Evolutionary conservation across 805 yeast species (phyloP).

Genomic region (Kregervanrija fluxuum): DNA sequence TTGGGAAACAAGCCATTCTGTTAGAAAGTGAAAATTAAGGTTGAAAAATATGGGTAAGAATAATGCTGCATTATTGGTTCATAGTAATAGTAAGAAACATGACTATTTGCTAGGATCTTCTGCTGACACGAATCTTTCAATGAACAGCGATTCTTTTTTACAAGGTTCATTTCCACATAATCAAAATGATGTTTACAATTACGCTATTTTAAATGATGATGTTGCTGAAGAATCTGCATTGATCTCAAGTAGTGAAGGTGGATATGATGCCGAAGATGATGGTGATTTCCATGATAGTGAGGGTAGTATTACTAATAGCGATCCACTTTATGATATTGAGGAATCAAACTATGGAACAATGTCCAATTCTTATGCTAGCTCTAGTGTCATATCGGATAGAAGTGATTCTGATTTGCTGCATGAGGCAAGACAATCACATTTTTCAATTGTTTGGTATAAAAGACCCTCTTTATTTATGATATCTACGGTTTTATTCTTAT

Average conservation of each 20-base stretch:
- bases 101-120: constrained; percentile 6
- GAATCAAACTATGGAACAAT: too few relatives aligned
- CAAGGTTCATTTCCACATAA: not conserved
- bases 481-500: constrained; percentile 34
- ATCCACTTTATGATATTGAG: too few relatives aligned
- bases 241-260: constrained; percentile 14
- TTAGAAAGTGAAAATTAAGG: too few relatives aligned
- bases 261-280: constrained; percentile 23
- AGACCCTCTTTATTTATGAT: constrained; percentile 53
- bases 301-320: too few relatives aligned
- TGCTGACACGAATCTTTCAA: constrained; percentile 5
- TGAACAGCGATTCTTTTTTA: not conserved
- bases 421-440: constrained; percentile 9
- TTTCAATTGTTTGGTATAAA: constrained; percentile 39
- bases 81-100: too few relatives aligned
- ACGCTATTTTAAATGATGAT: constrained; percentile 17
- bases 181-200: constrained; percentile 3
- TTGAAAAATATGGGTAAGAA: too few relatives aligned
- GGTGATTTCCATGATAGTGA: not conserved
- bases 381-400: constrained; percentile 1
- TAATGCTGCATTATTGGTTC: too few relatives aligned
- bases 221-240: constrained; percentile 35
- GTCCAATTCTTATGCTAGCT: not conserved
- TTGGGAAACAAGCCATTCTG: too few relatives aligned
- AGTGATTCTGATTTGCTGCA: constrained; percentile 9